A percentile compares a stretch with the other conserved stretches of the same genome.
Evolutionary conservation across 495 filamentous ascomycete species (phyloP).

Genomic region (Sabuloglossum arenarium): DNA sequence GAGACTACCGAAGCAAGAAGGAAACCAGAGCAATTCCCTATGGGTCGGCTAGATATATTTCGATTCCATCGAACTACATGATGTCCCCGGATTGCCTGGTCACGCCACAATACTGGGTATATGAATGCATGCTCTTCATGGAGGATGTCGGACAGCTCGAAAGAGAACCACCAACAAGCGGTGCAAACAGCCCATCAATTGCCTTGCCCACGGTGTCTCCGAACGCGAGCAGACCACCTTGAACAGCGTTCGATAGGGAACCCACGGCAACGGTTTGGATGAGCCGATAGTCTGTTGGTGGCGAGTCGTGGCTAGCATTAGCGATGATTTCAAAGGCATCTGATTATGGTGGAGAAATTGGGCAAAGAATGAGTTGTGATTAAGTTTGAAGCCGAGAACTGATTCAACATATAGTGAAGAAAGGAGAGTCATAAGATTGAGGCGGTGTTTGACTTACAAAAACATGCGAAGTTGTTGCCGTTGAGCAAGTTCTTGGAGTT

Average conservation of each 20-base stretch:
- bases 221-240: background rate
- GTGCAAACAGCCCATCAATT: background rate
- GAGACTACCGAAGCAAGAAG: too few relatives aligned
- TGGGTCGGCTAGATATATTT: too few relatives aligned
- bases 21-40: too few relatives aligned
- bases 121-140: background rate
- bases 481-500: constrained; percentile 21
- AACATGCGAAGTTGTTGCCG: constrained; percentile 28
- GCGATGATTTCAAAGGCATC: too few relatives aligned
- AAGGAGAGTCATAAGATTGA: too few relatives aligned
- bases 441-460: constrained; percentile 6
- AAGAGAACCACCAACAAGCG: background rate
- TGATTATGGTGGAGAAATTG: too few relatives aligned
- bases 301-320: too few relatives aligned
- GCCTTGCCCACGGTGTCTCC: background rate
- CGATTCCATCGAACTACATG: too few relatives aligned
- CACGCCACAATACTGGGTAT: background rate
- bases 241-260: background rate
- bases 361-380: too few relatives aligned
- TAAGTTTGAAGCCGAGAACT: too few relatives aligned
- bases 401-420: too few relatives aligned
- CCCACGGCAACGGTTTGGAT: background rate
- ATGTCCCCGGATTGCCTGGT: background rate
- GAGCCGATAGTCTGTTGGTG: background rate
- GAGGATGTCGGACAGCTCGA: background rate